phyloP scores from a whole-genome alignment of 805 yeast genomes.

The Ascoidea rubescens region DNA sequence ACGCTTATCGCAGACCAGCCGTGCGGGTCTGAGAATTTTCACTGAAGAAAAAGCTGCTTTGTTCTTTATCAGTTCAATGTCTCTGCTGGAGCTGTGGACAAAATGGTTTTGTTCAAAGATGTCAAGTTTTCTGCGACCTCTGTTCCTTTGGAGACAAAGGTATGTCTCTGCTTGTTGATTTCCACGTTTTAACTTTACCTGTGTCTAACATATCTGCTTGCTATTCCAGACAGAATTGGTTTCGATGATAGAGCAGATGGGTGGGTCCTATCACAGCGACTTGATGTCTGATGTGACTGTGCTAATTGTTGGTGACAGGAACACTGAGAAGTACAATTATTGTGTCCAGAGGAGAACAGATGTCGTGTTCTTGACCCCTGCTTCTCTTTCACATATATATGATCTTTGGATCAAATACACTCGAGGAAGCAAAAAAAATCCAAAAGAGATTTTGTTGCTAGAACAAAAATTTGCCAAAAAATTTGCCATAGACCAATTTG shows the following conservation, averaged over 20 bases:
- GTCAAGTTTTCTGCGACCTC: slow-evolving; percentile 11
- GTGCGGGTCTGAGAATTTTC: not conserved
- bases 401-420: slow-evolving; percentile 29
- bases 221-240: slow-evolving; percentile 16
- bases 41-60: no score
- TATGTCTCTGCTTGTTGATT: not conserved
- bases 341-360: slow-evolving; percentile 32
- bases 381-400: slow-evolving; percentile 29
- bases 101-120: slow-evolving; percentile 1
- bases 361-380: slow-evolving; percentile 37
- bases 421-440: slow-evolving; percentile 27
- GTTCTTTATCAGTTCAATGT: no score
- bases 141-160: slow-evolving; percentile 6
- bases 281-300: slow-evolving; percentile 37
- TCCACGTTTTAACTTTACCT: not conserved
- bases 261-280: slow-evolving; percentile 32
- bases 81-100: no score
- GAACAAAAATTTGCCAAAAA: slow-evolving; percentile 17
- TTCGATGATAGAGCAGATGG: slow-evolving; percentile 25
- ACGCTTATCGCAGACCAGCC: not conserved
- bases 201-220: not conserved
- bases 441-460: slow-evolving; percentile 13
- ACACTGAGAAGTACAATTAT: slow-evolving; percentile 39
- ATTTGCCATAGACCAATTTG: slow-evolving; percentile 13
- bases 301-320: slow-evolving; percentile 36